Evolutionary conservation across 2,329 filamentous ascomycete genomes (phyloP).

Genomic region (Claviceps arundinis): DNA sequence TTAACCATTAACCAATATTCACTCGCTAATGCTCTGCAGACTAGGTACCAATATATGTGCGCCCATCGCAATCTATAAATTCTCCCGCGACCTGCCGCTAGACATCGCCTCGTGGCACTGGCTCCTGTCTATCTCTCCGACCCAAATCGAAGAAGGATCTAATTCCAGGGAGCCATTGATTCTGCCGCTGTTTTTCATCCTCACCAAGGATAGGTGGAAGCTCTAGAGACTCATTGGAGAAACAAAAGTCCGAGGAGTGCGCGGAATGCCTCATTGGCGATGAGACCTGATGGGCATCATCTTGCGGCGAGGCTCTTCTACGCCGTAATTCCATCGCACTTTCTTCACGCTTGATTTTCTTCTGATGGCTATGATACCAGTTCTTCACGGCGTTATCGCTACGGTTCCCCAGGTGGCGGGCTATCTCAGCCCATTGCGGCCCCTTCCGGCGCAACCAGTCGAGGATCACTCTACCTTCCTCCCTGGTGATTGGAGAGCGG

Average conservation of each 20-base stretch:
- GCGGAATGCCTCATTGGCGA: background rate
- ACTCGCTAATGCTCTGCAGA: no score
- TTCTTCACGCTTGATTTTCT: constrained; percentile 49
- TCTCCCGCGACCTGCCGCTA: no score
- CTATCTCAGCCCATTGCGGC: constrained; percentile 89
- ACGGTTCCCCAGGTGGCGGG: constrained; percentile 64
- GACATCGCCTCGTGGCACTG: no score
- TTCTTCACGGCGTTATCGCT: constrained; percentile 97
- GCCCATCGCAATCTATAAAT: no score
- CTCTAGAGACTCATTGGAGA: no score
- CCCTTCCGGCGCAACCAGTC: constrained; percentile 64
- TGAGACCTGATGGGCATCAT: background rate
- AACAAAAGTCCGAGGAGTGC: background rate
- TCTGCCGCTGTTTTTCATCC: background rate
- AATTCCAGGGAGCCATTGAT: background rate
- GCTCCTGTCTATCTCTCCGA: no score
- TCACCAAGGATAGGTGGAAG: no score
- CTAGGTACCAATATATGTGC: no score
- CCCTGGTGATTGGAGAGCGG: constrained; percentile 59
- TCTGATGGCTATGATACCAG: constrained; percentile 93
- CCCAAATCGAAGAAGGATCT: background rate
- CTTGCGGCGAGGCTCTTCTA: no score
- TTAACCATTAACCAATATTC: no score
- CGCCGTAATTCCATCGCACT: background rate
- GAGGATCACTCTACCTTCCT: constrained; percentile 64